phyloP scores from a whole-genome alignment of 225 moss, liverwort and hornwort genomes.

The Sphagnum tenellum region DNA sequence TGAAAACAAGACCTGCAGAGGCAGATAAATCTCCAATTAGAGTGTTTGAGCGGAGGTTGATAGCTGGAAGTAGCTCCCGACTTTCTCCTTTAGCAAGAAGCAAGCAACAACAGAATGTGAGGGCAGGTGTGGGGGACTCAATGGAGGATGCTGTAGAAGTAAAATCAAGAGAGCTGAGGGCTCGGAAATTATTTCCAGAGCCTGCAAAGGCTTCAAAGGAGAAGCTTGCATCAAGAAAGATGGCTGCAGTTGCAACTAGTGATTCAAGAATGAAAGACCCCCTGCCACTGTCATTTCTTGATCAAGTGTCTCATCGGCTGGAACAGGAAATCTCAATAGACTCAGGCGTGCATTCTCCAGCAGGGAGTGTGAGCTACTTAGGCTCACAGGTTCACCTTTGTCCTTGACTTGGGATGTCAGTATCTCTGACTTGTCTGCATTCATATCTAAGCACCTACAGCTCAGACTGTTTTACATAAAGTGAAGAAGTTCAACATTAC shows the following conservation, averaged over 20 bases:
- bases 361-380: constrained; percentile 36
- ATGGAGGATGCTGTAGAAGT: not conserved
- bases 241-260: constrained; percentile 8
- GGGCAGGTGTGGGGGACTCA: not conserved
- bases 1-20: not conserved
- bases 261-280: constrained; percentile 6
- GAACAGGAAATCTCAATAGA: constrained; percentile 25
- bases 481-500: not conserved
- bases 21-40: not conserved
- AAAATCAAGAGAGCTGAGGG: not conserved
- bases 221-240: constrained; percentile 1
- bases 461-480: not conserved
- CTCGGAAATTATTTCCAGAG: constrained; percentile 5
- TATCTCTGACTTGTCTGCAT: not conserved
- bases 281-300: constrained; percentile 3
- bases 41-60: constrained; percentile 1
- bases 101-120: no score
- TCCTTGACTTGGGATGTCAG: not conserved
- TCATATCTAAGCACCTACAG: not conserved
- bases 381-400: constrained; percentile 12
- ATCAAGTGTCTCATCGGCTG: constrained; percentile 3
- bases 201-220: not conserved
- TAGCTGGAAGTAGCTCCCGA: not conserved
- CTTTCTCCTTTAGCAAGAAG: not conserved
- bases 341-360: constrained; percentile 31